These are phyloP conservation scores for Ogataea nitratoaversa DNA, from an alignment of 805 yeast species.

Conservation along the genomic window DNA sequence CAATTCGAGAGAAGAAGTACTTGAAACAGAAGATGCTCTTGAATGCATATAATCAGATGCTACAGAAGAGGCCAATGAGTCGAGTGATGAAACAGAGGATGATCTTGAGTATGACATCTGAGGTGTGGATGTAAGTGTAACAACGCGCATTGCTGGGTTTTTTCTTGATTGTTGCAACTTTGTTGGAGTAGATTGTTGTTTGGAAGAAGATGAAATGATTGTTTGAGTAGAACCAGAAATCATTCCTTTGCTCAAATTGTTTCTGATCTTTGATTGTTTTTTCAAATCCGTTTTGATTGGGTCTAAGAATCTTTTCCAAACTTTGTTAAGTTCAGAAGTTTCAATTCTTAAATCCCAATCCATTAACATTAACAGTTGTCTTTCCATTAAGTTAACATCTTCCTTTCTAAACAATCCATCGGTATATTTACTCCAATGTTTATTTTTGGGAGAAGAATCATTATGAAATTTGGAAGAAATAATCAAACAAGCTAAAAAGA, in stretches of 20 bases:
- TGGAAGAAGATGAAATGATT: conserved; percentile 10
- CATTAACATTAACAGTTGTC: conserved; percentile 63
- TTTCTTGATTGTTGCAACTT: not conserved
- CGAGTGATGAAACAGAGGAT: conserved; percentile 17
- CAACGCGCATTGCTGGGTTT: not conserved
- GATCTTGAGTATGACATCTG: conserved; percentile 12
- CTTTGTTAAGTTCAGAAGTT: conserved; percentile 39
- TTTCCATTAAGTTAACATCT: conserved; percentile 77
- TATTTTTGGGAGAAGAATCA: conserved; percentile 73
- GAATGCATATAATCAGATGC: conserved; percentile 22
- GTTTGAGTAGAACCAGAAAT: conserved; percentile 28
- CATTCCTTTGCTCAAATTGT: conserved; percentile 26
- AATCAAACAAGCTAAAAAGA: conserved; percentile 69
- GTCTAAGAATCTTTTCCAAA: conserved; percentile 43
- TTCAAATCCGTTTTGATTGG: conserved; percentile 42
- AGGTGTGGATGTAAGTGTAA: conserved; percentile 1
- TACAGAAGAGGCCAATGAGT: conserved; percentile 7
- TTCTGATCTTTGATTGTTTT: conserved; percentile 29
- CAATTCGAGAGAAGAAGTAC: conserved; percentile 13
- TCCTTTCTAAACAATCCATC: conserved; percentile 65
- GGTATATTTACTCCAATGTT: conserved; percentile 76
- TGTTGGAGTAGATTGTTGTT: conserved; percentile 3
- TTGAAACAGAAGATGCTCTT: conserved; percentile 30
- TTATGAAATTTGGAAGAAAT: conserved; percentile 71
- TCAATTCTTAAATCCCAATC: conserved; percentile 63